phyloP scores from a whole-genome alignment of 2,329 filamentous ascomycete genomes.

The Oidium heveae region DNA sequence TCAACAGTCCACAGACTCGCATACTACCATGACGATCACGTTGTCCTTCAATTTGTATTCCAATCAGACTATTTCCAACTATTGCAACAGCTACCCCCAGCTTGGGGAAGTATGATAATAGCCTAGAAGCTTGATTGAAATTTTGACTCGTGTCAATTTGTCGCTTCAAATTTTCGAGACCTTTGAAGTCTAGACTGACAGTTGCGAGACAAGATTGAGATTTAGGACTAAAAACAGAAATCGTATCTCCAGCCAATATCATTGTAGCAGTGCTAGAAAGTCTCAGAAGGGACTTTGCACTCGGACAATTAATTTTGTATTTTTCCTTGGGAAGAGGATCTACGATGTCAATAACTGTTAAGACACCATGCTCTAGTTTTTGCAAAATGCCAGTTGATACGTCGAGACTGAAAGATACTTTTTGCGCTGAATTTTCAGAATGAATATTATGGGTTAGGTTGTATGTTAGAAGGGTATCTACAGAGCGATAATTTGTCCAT shows the following conservation, averaged over 20 bases:
- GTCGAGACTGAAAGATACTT: conserved; percentile 27
- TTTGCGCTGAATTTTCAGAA: neutral
- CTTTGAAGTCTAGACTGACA: conserved; percentile 12
- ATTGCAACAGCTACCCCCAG: conserved; percentile 41
- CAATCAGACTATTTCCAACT: conserved; percentile 35
- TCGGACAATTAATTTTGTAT: conserved; percentile 25
- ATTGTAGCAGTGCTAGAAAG: conserved; percentile 42
- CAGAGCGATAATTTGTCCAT: conserved; percentile 6
- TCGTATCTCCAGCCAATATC: conserved; percentile 27
- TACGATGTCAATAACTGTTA: conserved; percentile 39
- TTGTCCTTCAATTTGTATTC: conserved; percentile 41
- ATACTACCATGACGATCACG: conserved; percentile 28
- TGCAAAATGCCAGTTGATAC: conserved; percentile 36
- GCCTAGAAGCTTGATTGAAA: conserved; percentile 15
- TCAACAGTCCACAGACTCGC: conserved; percentile 34
- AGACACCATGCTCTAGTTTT: conserved; percentile 25
- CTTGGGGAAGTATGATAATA: conserved; percentile 38
- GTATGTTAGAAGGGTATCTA: conserved; percentile 10
- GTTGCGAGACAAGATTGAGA: conserved; percentile 27
- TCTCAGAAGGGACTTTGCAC: conserved; percentile 35
- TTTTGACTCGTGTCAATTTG: conserved; percentile 5
- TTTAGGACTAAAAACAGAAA: conserved; percentile 42
- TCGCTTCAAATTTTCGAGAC: conserved; percentile 7
- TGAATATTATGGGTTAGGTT: conserved; percentile 5
- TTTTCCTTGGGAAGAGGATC: conserved; percentile 33